Percentiles rank a stretch among this genome's conserved stretches.
These are phyloP conservation scores for Tetratostichococcus sp. DNA, from an alignment of 139 green algal species.

Conservation along the genomic window DNA sequence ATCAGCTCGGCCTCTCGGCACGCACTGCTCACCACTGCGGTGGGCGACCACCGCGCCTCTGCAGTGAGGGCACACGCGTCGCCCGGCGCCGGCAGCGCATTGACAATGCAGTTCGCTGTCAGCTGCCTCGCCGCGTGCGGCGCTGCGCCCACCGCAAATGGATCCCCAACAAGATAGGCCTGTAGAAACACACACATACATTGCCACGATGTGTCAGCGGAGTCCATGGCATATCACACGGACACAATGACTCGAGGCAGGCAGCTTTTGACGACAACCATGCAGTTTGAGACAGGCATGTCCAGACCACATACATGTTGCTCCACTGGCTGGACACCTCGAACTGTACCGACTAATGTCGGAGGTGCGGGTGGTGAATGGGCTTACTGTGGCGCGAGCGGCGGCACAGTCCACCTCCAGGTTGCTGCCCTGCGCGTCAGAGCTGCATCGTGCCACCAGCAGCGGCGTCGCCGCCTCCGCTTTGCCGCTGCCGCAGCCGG, in stretches of 20 bases:
- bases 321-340: too few relatives aligned
- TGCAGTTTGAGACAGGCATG: too few relatives aligned
- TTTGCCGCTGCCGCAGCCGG: too few relatives aligned
- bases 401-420: not conserved
- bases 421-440: not conserved
- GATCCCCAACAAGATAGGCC: conserved; percentile 8
- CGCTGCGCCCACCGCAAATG: conserved; percentile 2
- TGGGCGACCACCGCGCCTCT: conserved; percentile 7
- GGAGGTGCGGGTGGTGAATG: too few relatives aligned
- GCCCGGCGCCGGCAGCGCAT: not conserved
- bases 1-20: too few relatives aligned
- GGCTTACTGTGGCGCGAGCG: not conserved
- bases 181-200: too few relatives aligned
- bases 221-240: too few relatives aligned
- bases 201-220: too few relatives aligned
- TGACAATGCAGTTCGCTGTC: conserved; percentile 14
- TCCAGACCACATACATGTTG: too few relatives aligned
- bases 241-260: too few relatives aligned
- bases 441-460: not conserved
- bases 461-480: not conserved
- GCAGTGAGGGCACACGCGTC: not conserved
- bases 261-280: too few relatives aligned
- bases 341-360: too few relatives aligned
- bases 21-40: not conserved
- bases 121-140: not conserved